Evolutionary conservation across 2,329 filamentous ascomycete genomes (phyloP).

Genomic region (Cercospora sesami): DNA sequence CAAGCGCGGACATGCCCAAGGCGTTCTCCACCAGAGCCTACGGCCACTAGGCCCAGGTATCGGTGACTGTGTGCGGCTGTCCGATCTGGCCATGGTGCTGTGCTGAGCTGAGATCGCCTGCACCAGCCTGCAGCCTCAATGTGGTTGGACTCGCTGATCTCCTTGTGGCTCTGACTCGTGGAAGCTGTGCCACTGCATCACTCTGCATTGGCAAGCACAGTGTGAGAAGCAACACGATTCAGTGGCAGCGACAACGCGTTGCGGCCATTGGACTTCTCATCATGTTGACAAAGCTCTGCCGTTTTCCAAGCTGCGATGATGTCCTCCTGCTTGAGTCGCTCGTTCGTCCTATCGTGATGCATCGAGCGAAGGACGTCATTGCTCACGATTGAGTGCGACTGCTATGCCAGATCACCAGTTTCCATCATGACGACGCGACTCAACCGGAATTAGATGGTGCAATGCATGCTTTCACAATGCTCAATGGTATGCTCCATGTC

Average conservation of each 20-base stretch:
- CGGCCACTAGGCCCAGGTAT: neutral
- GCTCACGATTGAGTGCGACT: neutral
- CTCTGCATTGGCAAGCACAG: slow-evolving; percentile 13
- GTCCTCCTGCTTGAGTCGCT: slow-evolving; percentile 2
- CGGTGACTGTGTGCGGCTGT: slow-evolving; percentile 2
- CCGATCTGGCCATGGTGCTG: slow-evolving; percentile 14
- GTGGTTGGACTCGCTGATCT: slow-evolving; percentile 21
- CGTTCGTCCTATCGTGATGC: neutral
- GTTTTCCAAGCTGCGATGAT: neutral
- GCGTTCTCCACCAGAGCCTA: slow-evolving; percentile 7
- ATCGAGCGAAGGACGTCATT: slow-evolving; percentile 12
- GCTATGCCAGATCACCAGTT: neutral
- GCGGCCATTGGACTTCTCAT: slow-evolving; percentile 11
- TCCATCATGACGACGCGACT: neutral
- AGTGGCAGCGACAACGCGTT: neutral
- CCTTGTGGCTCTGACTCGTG: slow-evolving; percentile 20
- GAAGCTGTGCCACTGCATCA: slow-evolving; percentile 22
- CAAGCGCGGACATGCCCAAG: slow-evolving; percentile 14
- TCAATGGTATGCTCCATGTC: neutral
- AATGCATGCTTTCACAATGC: neutral
- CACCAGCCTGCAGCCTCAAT: slow-evolving; percentile 16
- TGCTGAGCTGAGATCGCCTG: slow-evolving; percentile 9
- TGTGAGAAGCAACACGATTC: slow-evolving; percentile 20
- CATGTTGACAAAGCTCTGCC: neutral
- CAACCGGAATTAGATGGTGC: neutral